phyloP scores from a whole-genome alignment of 176 grass and related monocot genomes.

The Carex pumila region DNA sequence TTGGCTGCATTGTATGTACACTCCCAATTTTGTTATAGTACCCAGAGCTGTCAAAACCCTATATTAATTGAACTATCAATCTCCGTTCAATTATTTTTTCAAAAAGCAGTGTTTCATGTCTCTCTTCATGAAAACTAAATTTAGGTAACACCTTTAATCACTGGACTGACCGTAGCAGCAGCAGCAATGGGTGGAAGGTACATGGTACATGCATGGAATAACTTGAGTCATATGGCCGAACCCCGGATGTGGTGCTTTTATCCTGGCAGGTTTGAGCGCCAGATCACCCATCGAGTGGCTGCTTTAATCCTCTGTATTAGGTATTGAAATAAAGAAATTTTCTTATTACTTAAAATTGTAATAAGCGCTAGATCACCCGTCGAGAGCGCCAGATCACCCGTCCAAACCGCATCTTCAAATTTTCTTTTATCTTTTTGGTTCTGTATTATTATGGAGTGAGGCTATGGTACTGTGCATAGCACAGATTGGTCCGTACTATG shows the following conservation, averaged over 20 bases:
- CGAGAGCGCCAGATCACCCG: no score
- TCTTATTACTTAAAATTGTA: background rate
- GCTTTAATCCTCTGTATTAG: conserved; percentile 80
- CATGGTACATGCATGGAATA: conserved; percentile 68
- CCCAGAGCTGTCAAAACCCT: background rate
- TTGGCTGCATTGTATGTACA: background rate
- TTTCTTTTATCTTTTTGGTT: background rate
- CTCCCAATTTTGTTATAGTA: background rate
- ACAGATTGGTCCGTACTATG: no score
- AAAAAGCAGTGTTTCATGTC: background rate
- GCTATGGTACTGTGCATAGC: no score
- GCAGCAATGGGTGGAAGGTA: conserved; percentile 55
- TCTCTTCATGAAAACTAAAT: background rate
- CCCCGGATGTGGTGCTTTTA: conserved; percentile 58
- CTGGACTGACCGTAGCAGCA: conserved; percentile 60
- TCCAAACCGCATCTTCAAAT: background rate
- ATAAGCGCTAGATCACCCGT: no score
- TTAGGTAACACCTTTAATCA: conserved; percentile 57
- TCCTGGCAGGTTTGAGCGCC: conserved; percentile 65
- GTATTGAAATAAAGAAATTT: conserved; percentile 7
- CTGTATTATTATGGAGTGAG: no score
- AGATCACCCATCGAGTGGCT: conserved; percentile 71
- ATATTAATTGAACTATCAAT: conserved; percentile 4
- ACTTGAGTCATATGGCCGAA: conserved; percentile 34
- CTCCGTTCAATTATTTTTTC: background rate